These are phyloP conservation scores for Wallacemonas collosoma DNA, from an alignment of 208 protist genomes.

Conservation along the genomic window DNA sequence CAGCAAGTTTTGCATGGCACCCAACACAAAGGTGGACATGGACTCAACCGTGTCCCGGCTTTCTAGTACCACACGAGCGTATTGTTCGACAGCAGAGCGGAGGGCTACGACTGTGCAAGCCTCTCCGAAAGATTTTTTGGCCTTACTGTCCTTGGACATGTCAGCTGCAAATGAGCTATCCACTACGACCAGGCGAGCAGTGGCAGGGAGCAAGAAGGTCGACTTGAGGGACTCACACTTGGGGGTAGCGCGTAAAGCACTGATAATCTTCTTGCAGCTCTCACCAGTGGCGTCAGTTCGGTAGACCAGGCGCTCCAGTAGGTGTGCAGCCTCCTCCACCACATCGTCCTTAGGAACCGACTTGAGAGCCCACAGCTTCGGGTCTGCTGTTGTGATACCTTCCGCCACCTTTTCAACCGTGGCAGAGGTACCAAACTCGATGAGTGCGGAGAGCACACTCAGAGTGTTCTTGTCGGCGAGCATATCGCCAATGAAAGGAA, in stretches of 20 bases:
- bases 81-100: background rate
- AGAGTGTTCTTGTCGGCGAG: slow-evolving; percentile 42
- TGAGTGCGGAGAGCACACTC: slow-evolving; percentile 69
- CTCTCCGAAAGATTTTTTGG: slow-evolving; percentile 32
- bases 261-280: slow-evolving; percentile 38
- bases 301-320: slow-evolving; percentile 79
- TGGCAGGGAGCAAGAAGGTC: slow-evolving; percentile 57
- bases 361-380: slow-evolving; percentile 42
- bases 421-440: slow-evolving; percentile 67
- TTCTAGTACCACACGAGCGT: slow-evolving; percentile 19
- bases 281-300: slow-evolving; percentile 68
- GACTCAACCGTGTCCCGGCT: background rate
- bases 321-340: slow-evolving; percentile 32
- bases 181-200: slow-evolving; percentile 48
- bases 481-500: slow-evolving; percentile 52
- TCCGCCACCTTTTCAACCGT: slow-evolving; percentile 59
- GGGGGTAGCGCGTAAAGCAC: slow-evolving; percentile 28
- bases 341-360: slow-evolving; percentile 32
- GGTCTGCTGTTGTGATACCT: slow-evolving; percentile 30
- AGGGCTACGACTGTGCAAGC: background rate
- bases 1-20: slow-evolving; percentile 28
- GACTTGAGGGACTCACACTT: slow-evolving; percentile 33
- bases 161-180: slow-evolving; percentile 40
- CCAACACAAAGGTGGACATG: slow-evolving; percentile 44
- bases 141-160: slow-evolving; percentile 24